Evolutionary conservation across 1,139 yeast species (phyloP).

Genomic region (Taphrina sp.): DNA sequence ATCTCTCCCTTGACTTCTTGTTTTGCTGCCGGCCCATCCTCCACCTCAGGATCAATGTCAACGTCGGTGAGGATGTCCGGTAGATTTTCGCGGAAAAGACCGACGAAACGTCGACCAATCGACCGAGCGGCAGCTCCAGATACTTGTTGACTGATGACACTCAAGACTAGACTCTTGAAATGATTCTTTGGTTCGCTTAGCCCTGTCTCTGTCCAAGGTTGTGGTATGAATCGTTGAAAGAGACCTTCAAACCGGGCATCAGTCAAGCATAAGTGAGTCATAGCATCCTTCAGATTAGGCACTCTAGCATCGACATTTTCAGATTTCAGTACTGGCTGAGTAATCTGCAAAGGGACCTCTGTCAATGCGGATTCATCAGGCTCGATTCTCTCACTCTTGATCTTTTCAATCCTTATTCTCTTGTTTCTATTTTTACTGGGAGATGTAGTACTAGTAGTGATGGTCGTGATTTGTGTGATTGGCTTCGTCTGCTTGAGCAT

Average conservation of each 20-base stretch:
- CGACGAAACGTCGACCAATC: slow-evolving; percentile 55
- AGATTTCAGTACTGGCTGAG: too few relatives aligned
- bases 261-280: slow-evolving; percentile 15
- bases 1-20: slow-evolving; percentile 23
- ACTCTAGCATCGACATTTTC: not conserved
- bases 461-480: too few relatives aligned
- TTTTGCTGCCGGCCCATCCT: slow-evolving; percentile 11
- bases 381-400: slow-evolving; percentile 1
- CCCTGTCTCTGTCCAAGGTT: slow-evolving; percentile 33
- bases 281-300: slow-evolving; percentile 6
- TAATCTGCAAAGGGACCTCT: too few relatives aligned
- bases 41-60: slow-evolving; percentile 27
- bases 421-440: too few relatives aligned
- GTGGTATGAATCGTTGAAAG: slow-evolving; percentile 34
- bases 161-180: slow-evolving; percentile 17
- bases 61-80: not conserved
- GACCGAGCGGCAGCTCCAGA: slow-evolving; percentile 79
- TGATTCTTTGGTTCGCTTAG: slow-evolving; percentile 36
- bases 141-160: slow-evolving; percentile 58
- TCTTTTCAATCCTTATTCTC: too few relatives aligned
- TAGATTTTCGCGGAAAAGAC: slow-evolving; percentile 40
- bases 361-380: too few relatives aligned
- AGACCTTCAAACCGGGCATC: slow-evolving; percentile 37
- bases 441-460: too few relatives aligned
- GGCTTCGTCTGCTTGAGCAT: slow-evolving; percentile 15